These are phyloP conservation scores for Xerocomus spinulosus DNA, from an alignment of 768 basidiomycete genomes.

Conservation along the genomic window DNA sequence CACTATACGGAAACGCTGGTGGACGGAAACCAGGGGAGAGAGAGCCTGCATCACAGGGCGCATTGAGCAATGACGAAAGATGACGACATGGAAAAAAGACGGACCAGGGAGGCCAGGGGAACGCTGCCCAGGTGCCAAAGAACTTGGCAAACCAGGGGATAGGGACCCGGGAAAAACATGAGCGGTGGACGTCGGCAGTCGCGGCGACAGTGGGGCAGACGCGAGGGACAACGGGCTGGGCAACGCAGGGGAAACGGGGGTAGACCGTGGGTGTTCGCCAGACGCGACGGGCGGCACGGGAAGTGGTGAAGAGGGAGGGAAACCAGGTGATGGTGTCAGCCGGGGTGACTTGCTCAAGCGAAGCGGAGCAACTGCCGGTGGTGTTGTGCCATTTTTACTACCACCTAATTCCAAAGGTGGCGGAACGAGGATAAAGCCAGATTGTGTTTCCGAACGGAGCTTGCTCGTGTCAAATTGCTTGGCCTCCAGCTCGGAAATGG, in stretches of 20 bases:
- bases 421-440: conserved; percentile 22
- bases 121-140: conserved; percentile 17
- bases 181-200: conserved; percentile 2
- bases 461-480: conserved; percentile 18
- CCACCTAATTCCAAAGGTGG: conserved; percentile 21
- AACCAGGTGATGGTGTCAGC: conserved; percentile 13
- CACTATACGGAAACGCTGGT: conserved; percentile 9
- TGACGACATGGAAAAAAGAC: conserved; percentile 11
- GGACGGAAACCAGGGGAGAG: conserved; percentile 22
- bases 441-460: conserved; percentile 4
- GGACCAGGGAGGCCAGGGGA: conserved; percentile 24
- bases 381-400: background rate
- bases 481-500: conserved; percentile 20
- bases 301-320: conserved; percentile 16
- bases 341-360: conserved; percentile 26
- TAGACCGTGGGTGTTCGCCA: conserved; percentile 4
- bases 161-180: conserved; percentile 12
- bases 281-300: background rate
- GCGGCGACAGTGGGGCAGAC: conserved; percentile 6
- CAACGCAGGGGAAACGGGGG: conserved; percentile 11
- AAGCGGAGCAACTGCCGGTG: conserved; percentile 21
- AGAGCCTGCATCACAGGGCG: conserved; percentile 10
- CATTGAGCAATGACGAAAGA: conserved; percentile 5
- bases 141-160: conserved; percentile 17
- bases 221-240: conserved; percentile 12